Percentiles rank a stretch among this genome's conserved stretches.
Evolutionary conservation across 2,329 filamentous ascomycete genomes (phyloP).

Genomic region (Cladosporium austrohemisphaericum): DNA sequence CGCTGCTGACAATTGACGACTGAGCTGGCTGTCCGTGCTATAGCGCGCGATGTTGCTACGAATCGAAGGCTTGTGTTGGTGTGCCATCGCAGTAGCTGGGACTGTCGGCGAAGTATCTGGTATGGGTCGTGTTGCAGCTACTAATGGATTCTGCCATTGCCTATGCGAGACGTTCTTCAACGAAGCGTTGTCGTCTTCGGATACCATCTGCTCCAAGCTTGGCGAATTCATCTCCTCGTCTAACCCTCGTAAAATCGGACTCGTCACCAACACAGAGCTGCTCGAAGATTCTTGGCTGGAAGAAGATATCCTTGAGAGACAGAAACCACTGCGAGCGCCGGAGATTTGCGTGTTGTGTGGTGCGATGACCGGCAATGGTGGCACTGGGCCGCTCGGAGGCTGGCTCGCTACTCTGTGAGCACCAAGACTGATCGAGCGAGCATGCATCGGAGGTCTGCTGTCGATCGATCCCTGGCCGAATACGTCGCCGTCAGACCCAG

Average conservation of each 20-base stretch:
- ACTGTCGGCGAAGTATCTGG: constrained; percentile 17
- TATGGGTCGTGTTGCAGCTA: constrained; percentile 30
- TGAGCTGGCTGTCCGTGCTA: constrained; percentile 23
- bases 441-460: constrained; percentile 23
- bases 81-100: constrained; percentile 21
- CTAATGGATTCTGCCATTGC: constrained; percentile 33
- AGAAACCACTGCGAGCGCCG: constrained; percentile 19
- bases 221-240: constrained; percentile 23
- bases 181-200: constrained; percentile 27
- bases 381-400: constrained; percentile 37
- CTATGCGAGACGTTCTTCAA: constrained; percentile 37
- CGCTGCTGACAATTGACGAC: constrained; percentile 21
- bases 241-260: constrained; percentile 30
- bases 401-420: constrained; percentile 22
- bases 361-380: constrained; percentile 39
- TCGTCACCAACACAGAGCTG: constrained; percentile 41
- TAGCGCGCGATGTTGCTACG: constrained; percentile 28
- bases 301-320: constrained; percentile 37
- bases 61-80: constrained; percentile 25
- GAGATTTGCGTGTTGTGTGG: constrained; percentile 15
- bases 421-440: constrained; percentile 34
- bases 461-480: constrained; percentile 11
- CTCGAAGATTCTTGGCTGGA: constrained; percentile 40
- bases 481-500: constrained; percentile 21
- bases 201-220: constrained; percentile 26